Conservation (phyloP, 2,329 filamentous ascomycete genomes). For the Alternaria tenuissima region DNA sequence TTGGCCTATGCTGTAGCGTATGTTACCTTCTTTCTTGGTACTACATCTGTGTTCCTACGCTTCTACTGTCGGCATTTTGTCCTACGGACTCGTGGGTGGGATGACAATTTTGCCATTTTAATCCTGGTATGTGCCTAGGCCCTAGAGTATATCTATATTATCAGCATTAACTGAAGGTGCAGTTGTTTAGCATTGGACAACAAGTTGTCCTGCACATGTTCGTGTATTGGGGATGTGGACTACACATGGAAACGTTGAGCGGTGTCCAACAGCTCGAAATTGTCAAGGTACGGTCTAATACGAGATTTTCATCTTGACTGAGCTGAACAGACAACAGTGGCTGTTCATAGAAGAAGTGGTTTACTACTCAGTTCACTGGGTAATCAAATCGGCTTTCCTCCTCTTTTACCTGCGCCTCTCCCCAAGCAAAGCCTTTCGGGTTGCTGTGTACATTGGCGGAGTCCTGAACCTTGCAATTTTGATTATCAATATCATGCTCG, state of each 20-base stretch:
- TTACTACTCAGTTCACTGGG: constrained; percentile 44
- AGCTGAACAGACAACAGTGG: constrained; percentile 8
- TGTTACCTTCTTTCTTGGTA: constrained; percentile 26
- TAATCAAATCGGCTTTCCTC: constrained; percentile 46
- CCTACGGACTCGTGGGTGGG: constrained; percentile 26
- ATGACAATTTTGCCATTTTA: constrained; percentile 26
- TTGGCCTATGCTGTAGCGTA: constrained; percentile 29
- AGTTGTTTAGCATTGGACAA: constrained; percentile 23
- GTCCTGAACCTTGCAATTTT: constrained; percentile 35
- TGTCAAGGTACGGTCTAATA: not conserved
- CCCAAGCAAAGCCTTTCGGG: constrained; percentile 30
- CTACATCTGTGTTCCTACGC: constrained; percentile 21
- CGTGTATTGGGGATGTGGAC: constrained; percentile 27
- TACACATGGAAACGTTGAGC: constrained; percentile 9
- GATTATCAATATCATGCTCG: constrained; percentile 36
- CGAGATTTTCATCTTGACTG: not conserved
- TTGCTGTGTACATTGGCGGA: constrained; percentile 34
- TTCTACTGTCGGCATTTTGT: constrained; percentile 28
- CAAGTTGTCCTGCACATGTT: constrained; percentile 33
- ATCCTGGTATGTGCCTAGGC: constrained; percentile 6
- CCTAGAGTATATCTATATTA: not conserved
- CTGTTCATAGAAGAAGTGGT: constrained; percentile 46
- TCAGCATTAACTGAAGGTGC: not conserved
- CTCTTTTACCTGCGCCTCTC: constrained; percentile 48
- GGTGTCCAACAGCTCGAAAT: constrained; percentile 10